Evolutionary conservation across 306 rosid genomes (phyloP).

Genomic region (Echinosophora koreensis): DNA sequence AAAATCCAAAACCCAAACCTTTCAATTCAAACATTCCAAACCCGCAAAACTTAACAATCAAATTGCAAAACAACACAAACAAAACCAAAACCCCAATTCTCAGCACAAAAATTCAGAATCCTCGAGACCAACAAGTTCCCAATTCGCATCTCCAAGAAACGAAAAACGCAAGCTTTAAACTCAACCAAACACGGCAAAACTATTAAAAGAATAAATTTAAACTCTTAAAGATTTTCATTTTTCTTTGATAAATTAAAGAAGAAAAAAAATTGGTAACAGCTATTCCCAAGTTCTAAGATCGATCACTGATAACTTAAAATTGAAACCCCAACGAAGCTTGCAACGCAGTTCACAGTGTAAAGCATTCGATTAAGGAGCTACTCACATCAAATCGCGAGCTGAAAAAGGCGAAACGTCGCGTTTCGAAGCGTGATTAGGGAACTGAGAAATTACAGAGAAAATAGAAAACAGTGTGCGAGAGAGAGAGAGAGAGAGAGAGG

Average conservation of each 20-base stretch:
- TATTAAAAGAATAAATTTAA: slow-evolving; percentile 4
- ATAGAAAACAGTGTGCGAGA: neutral
- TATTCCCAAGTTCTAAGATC: slow-evolving; percentile 50
- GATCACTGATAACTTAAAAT: slow-evolving; percentile 45
- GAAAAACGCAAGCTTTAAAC: slow-evolving; percentile 32
- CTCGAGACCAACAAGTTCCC: neutral
- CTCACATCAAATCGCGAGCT: slow-evolving; percentile 66
- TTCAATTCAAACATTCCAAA: neutral
- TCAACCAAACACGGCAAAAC: slow-evolving; percentile 24
- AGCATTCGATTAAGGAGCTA: slow-evolving; percentile 40
- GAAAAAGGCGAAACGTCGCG: slow-evolving; percentile 44
- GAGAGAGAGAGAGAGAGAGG: slow-evolving; percentile 12
- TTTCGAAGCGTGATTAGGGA: slow-evolving; percentile 32
- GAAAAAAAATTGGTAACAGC: neutral
- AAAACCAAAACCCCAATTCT: slow-evolving; percentile 33
- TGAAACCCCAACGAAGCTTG: neutral
- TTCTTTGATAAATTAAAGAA: neutral
- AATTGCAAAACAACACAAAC: neutral
- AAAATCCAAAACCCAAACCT: slow-evolving; percentile 1
- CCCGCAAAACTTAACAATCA: slow-evolving; percentile 20
- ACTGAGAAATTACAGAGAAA: slow-evolving; percentile 26
- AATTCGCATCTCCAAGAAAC: slow-evolving; percentile 23
- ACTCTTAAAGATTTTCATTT: neutral
- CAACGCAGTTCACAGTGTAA: slow-evolving; percentile 1
- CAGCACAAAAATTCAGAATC: slow-evolving; percentile 25